These are phyloP conservation scores for Termitomyces sp. DNA, from an alignment of 768 basidiomycete genomes.

Conservation along the genomic window DNA sequence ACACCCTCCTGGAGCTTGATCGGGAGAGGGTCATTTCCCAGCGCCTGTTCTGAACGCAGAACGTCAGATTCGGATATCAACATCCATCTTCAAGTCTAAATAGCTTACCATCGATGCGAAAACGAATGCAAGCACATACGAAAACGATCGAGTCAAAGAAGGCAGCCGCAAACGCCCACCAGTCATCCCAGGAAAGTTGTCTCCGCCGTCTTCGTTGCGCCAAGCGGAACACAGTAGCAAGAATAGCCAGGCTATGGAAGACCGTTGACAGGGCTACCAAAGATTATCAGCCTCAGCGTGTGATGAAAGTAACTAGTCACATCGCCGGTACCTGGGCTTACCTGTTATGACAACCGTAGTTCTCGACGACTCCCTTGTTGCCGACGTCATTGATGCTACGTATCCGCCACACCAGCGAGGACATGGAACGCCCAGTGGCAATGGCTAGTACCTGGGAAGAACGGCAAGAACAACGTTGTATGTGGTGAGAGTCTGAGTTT, in stretches of 20 bases:
- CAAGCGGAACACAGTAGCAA: slow-evolving; percentile 6
- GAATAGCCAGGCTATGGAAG: slow-evolving; percentile 5
- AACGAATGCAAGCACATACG: slow-evolving; percentile 2
- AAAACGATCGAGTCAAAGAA: slow-evolving; percentile 9
- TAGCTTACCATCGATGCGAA: slow-evolving; percentile 3
- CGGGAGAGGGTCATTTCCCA: background rate
- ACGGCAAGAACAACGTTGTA: background rate
- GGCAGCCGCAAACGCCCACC: slow-evolving; percentile 8
- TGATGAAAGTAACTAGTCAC: background rate
- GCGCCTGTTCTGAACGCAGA: background rate
- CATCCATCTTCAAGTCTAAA: background rate
- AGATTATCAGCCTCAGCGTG: background rate
- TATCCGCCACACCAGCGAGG: background rate
- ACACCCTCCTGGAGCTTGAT: background rate
- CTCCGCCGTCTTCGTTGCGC: slow-evolving; percentile 3
- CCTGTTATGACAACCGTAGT: background rate
- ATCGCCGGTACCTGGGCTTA: background rate
- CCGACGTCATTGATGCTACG: background rate
- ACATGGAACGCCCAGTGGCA: background rate
- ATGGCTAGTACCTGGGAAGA: background rate
- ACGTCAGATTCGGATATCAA: background rate
- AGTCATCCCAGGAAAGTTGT: slow-evolving; percentile 13
- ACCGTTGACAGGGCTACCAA: background rate
- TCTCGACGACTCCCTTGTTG: background rate
- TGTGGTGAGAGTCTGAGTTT: background rate